Base-by-base conservation (phyloP, 306 rosid genomes). In the Glycine tomentella region DNA sequence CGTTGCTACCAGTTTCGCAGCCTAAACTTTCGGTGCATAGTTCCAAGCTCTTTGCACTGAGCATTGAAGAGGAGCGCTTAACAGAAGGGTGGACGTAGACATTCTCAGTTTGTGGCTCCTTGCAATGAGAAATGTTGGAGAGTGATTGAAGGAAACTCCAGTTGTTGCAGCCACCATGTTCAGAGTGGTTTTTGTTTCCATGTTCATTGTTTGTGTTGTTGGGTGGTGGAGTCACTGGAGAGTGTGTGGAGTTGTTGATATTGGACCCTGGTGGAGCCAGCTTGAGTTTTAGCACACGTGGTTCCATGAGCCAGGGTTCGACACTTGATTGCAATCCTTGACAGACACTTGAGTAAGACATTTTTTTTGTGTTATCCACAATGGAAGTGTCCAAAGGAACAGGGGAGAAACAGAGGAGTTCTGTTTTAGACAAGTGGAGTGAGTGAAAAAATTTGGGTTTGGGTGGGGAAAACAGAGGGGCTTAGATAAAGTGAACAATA, bases 1-100 rank as follows among this genome's bases (percentile, higher is more conserved):
- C 80, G 31, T 88, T 83, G 44, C 84, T 87, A 3, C 94, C 97
- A 9, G 92, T 94, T 87, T 94, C 98, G 25, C 87, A 81, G 2
- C 97, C 94, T 13, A 91, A 68, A 57, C 86, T 90, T 83, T 94
- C 98, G 1, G 98, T 94, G 82, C 98, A 94, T 87, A 94, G 84
- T 67, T 85, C 88, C 75, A 94, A 81, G 92, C 98, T 89, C 80
- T 78, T 82, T 15, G 83, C 79, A 36, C 84, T 92, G 45, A 94
- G 94, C 69, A 14, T 68, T 4, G 85, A 75, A 67, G 92, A 82
- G 6, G 84, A 83, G 51, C 76, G 80, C 78, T 87, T 89, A 1
- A 53, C 72, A 14, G 77, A 71, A 0, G 94, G 97, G 82, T 85
- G 92, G 16, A 91, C 88, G 83, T 92, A 92, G 50, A 86, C 80